phyloP scores from a whole-genome alignment of 805 yeast species.

The Candida verbasci region DNA sequence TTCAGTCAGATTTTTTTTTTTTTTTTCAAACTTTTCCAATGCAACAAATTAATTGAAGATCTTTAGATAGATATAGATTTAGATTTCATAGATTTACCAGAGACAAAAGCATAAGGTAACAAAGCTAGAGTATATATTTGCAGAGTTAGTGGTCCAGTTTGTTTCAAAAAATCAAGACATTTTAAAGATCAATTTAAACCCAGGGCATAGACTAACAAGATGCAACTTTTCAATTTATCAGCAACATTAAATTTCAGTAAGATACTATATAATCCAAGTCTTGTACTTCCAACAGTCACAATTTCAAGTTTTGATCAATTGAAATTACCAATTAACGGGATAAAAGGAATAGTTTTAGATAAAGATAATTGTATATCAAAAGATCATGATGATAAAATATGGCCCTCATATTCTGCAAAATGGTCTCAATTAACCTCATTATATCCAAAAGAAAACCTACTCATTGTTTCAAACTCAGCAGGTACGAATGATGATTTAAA shows the following conservation, averaged over 20 bases:
- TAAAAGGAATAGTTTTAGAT: conserved; percentile 80
- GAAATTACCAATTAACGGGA: conserved; percentile 49
- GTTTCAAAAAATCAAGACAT: too few species aligned
- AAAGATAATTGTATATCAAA: conserved; percentile 94
- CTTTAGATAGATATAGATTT: too few species aligned
- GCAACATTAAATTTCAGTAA: conserved; percentile 69
- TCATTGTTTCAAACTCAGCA: conserved; percentile 89
- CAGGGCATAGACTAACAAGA: too few species aligned
- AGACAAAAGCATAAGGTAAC: too few species aligned
- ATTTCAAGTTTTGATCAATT: conserved; percentile 56
- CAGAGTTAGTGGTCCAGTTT: too few species aligned
- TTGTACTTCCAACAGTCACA: conserved; percentile 62
- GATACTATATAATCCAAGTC: conserved; percentile 56
- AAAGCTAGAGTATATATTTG: too few species aligned
- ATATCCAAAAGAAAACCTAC: conserved; percentile 60
- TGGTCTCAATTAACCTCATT: conserved; percentile 53
- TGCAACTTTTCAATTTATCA: conserved; percentile 56
- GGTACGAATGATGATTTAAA: conserved; percentile 76
- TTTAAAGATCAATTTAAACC: too few species aligned
- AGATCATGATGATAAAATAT: conserved; percentile 73
- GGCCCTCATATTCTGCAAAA: conserved; percentile 59
- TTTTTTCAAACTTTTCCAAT: too few species aligned
- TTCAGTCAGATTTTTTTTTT: neutral
- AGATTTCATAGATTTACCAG: too few species aligned
- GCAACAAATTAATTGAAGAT: too few species aligned